phyloP scores from a whole-genome alignment of 768 basidiomycete species.

The Neoboletus brunneissimus region DNA sequence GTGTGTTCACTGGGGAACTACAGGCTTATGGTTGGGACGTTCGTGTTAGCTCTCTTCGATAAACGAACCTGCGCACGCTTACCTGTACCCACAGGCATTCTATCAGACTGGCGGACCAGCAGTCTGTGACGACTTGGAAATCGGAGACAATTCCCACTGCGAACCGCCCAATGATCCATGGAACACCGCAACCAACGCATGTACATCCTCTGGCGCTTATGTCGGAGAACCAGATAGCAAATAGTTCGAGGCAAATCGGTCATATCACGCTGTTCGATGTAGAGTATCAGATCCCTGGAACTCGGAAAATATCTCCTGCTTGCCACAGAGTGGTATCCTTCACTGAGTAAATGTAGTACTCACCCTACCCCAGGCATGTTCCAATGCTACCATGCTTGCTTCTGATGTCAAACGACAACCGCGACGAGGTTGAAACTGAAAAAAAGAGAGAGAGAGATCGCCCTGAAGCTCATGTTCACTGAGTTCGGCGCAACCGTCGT shows the following conservation, averaged over 20 bases:
- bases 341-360: neutral
- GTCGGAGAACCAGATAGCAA: neutral
- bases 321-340: too few species aligned
- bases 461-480: neutral
- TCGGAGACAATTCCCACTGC: slow-evolving; percentile 1
- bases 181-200: neutral
- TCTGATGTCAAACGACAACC: neutral
- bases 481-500: neutral
- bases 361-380: neutral
- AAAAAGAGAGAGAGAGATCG: neutral
- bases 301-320: neutral
- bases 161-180: slow-evolving; percentile 2
- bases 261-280: neutral
- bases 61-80: neutral
- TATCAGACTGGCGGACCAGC: neutral
- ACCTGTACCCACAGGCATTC: neutral
- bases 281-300: neutral
- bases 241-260: neutral
- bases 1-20: neutral
- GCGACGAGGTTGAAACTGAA: neutral
- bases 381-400: neutral
- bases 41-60: neutral
- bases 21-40: neutral
- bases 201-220: neutral
- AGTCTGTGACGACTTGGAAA: neutral